A percentile compares a stretch with the other conserved stretches of the same genome.
Evolutionary conservation across 345 rosid species (phyloP).

Genomic region (Pseudoturritis turrita): DNA sequence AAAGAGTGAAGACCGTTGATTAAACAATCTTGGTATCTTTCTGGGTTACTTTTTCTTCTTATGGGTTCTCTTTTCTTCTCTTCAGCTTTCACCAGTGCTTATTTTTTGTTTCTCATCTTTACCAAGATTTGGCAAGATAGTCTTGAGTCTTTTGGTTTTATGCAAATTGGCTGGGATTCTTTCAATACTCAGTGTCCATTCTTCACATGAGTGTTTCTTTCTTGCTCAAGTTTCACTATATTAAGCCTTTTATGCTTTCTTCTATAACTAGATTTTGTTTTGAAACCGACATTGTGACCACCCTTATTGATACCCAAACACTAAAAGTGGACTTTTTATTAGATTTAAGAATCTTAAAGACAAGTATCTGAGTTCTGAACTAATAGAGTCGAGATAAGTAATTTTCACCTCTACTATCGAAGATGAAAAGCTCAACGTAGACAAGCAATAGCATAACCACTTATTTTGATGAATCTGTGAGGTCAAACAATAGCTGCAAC

Average conservation of each 20-base stretch:
- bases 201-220: background rate
- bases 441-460: background rate
- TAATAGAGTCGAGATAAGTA: background rate
- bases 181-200: background rate
- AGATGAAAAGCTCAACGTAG: background rate
- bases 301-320: background rate
- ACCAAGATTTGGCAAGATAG: slow-evolving; percentile 33
- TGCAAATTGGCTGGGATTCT: slow-evolving; percentile 16
- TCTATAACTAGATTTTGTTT: background rate
- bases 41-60: background rate
- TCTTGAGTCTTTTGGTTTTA: background rate
- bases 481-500: background rate
- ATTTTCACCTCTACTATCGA: slow-evolving; percentile 4
- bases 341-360: background rate
- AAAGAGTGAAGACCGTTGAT: slow-evolving; percentile 16
- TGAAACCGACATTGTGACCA: background rate
- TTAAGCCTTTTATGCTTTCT: background rate
- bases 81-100: no score
- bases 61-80: no score
- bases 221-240: background rate
- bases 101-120: background rate
- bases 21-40: slow-evolving; percentile 6
- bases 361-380: background rate
- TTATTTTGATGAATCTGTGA: slow-evolving; percentile 5
- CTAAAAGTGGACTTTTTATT: background rate